Conservation (phyloP, 306 rosid species). For the Acacia acuminata region DNA sequence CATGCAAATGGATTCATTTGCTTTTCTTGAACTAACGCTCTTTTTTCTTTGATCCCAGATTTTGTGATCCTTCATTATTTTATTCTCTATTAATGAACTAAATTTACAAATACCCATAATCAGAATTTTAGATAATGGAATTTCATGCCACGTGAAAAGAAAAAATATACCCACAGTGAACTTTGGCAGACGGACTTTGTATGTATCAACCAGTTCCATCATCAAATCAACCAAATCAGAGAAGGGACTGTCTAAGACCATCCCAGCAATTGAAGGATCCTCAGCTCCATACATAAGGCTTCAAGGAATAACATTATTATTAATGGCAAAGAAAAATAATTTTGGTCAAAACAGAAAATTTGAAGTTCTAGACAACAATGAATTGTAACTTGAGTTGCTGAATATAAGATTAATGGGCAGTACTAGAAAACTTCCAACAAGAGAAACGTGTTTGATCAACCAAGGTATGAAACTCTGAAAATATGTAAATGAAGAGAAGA, state of each 20-base stretch:
- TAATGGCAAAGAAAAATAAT: conserved; percentile 31
- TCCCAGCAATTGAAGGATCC: conserved; percentile 98
- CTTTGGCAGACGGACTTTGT: conserved; percentile 82
- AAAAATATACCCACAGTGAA: conserved; percentile 73
- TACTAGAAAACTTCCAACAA: background rate
- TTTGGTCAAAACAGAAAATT: background rate
- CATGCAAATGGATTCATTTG: background rate
- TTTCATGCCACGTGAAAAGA: background rate
- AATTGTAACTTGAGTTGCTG: conserved; percentile 7
- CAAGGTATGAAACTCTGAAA: background rate
- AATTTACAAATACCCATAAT: background rate
- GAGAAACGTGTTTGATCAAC: background rate
- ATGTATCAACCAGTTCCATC: conserved; percentile 95
- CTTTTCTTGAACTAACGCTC: background rate
- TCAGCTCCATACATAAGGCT: conserved; percentile 97
- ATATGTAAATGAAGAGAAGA: background rate
- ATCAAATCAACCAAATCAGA: conserved; percentile 94
- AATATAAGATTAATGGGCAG: background rate
- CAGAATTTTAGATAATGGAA: background rate
- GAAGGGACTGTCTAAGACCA: conserved; percentile 97
- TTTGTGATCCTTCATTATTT: background rate
- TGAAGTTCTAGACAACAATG: background rate
- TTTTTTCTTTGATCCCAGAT: background rate
- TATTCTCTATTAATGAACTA: background rate
- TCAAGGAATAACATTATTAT: conserved; percentile 39